These are phyloP conservation scores for Candida glucosophila DNA, from an alignment of 1,139 yeast species.

Conservation along the genomic window DNA sequence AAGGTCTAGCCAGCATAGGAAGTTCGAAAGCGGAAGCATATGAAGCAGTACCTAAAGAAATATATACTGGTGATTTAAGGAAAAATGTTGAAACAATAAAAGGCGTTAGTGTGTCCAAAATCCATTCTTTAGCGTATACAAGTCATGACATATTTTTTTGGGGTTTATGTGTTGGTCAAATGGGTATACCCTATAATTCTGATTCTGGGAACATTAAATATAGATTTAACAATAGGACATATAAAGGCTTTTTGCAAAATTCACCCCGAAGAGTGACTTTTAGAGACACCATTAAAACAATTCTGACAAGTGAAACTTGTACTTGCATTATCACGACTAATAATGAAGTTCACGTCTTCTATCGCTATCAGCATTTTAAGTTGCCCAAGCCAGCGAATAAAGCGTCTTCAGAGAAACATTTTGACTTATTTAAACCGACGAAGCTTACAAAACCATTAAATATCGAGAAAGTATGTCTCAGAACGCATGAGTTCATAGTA, in stretches of 20 bases:
- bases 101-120: slow-evolving; percentile 62
- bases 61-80: slow-evolving; percentile 39
- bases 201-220: slow-evolving; percentile 12
- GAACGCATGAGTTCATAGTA: slow-evolving; percentile 27
- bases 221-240: slow-evolving; percentile 17
- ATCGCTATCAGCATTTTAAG: slow-evolving; percentile 50
- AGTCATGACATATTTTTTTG: slow-evolving; percentile 49
- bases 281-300: slow-evolving; percentile 45
- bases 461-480: slow-evolving; percentile 26
- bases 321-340: slow-evolving; percentile 57
- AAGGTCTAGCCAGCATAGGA: slow-evolving; percentile 5
- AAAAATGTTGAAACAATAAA: slow-evolving; percentile 17
- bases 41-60: slow-evolving; percentile 40
- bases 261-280: slow-evolving; percentile 39
- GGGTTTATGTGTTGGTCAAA: slow-evolving; percentile 86
- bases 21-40: slow-evolving; percentile 20
- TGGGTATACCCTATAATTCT: slow-evolving; percentile 43
- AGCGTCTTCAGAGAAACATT: slow-evolving; percentile 29
- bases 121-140: slow-evolving; percentile 63
- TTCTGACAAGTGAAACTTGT: slow-evolving; percentile 60
- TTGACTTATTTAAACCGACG: slow-evolving; percentile 48
- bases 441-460: slow-evolving; percentile 31
- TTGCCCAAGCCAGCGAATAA: slow-evolving; percentile 29
- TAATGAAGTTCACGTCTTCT: slow-evolving; percentile 57
- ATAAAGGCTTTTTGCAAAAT: slow-evolving; percentile 26